Conservation (phyloP, 805 yeast species). For the Myxozyma neotropica region DNA sequence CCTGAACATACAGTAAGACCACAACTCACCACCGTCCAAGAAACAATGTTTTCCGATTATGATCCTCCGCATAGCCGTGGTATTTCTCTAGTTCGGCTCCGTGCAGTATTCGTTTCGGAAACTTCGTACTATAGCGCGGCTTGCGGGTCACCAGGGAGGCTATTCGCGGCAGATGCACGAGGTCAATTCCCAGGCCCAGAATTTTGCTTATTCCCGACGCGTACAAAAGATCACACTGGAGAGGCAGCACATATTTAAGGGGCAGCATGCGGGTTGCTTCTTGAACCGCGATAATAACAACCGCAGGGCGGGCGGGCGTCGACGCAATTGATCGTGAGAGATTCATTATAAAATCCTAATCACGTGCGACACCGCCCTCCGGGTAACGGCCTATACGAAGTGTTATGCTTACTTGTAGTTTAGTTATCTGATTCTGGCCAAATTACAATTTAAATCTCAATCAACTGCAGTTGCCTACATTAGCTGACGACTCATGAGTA, state of each 20-base stretch:
- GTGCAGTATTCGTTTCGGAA: constrained; percentile 20
- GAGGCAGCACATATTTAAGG: neutral
- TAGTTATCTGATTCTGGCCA: too few relatives aligned
- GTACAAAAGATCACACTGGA: neutral
- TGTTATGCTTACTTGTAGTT: too few relatives aligned
- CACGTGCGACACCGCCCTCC: too few relatives aligned
- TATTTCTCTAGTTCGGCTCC: constrained; percentile 5
- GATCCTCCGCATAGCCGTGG: neutral
- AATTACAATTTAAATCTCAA: too few relatives aligned
- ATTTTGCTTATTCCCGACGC: neutral
- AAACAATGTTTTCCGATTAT: constrained; percentile 2
- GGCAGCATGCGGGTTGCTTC: neutral
- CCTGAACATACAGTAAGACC: neutral
- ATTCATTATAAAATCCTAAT: too few relatives aligned
- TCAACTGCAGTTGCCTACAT: too few relatives aligned
- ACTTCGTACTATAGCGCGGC: constrained; percentile 6
- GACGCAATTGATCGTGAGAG: too few relatives aligned
- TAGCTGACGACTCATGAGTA: too few relatives aligned
- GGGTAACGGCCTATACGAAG: too few relatives aligned
- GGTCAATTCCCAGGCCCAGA: constrained; percentile 26
- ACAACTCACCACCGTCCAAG: constrained; percentile 28
- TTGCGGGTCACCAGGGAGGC: constrained; percentile 10
- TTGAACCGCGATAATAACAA: too few relatives aligned
- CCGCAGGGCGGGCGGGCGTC: too few relatives aligned
- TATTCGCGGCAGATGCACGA: constrained; percentile 25